phyloP scores from a whole-genome alignment of 768 basidiomycete species.

The Gloeostereum incarnatum region DNA sequence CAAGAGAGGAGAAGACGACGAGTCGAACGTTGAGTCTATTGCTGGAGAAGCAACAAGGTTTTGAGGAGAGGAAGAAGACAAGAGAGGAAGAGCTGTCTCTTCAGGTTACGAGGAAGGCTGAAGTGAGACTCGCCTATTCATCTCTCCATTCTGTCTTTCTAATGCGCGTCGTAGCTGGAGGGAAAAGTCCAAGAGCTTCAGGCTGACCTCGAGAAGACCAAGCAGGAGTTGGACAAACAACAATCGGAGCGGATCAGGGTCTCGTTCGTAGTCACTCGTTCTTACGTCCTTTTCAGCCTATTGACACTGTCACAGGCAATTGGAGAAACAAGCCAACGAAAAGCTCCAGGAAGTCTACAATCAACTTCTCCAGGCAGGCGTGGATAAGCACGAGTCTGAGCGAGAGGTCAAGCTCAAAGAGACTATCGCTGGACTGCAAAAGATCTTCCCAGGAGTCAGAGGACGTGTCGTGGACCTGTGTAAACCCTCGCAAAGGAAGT shows the following conservation, averaged over 20 bases:
- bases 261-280: slow-evolving; percentile 36
- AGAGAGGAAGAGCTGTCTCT: slow-evolving; percentile 42
- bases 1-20: slow-evolving; percentile 74
- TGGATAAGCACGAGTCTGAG: slow-evolving; percentile 82
- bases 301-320: slow-evolving; percentile 43
- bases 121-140: slow-evolving; percentile 40
- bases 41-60: slow-evolving; percentile 58
- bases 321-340: slow-evolving; percentile 88
- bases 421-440: slow-evolving; percentile 71
- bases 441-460: slow-evolving; percentile 89
- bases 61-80: slow-evolving; percentile 47
- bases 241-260: slow-evolving; percentile 78
- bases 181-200: slow-evolving; percentile 46
- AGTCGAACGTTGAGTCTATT: slow-evolving; percentile 55
- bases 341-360: slow-evolving; percentile 76
- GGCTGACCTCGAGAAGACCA: slow-evolving; percentile 51
- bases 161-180: slow-evolving; percentile 37
- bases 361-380: slow-evolving; percentile 83
- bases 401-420: slow-evolving; percentile 80
- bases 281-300: not conserved
- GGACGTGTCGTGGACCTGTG: slow-evolving; percentile 92
- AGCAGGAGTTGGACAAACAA: slow-evolving; percentile 77
- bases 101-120: slow-evolving; percentile 42
- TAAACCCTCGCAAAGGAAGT: slow-evolving; percentile 88
- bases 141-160: not conserved